These are phyloP conservation scores for Fusarium tanahbumbuense DNA, from an alignment of 2,329 filamentous ascomycete genomes.

Conservation along the genomic window DNA sequence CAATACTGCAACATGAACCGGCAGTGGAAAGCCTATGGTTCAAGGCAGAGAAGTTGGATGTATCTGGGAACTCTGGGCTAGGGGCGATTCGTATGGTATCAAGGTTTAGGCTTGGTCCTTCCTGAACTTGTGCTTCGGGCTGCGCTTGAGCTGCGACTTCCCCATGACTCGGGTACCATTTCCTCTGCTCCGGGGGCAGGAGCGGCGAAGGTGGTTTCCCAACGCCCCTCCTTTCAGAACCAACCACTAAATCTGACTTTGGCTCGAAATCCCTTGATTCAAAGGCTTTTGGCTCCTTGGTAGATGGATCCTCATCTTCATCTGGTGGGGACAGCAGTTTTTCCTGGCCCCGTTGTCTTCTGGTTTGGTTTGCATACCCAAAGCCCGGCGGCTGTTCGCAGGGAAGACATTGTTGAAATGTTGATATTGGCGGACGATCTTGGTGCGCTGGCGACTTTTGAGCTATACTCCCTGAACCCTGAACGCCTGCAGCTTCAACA, in stretches of 20 bases:
- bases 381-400: neutral
- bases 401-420: neutral
- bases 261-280: neutral
- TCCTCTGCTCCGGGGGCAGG: neutral
- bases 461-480: conserved; percentile 2
- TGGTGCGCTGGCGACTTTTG: neutral
- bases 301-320: neutral
- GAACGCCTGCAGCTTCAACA: neutral
- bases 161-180: neutral
- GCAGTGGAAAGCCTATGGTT: neutral
- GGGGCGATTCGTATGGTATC: neutral
- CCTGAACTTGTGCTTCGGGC: neutral
- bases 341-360: neutral
- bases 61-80: neutral
- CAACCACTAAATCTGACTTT: neutral
- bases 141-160: conserved; percentile 1
- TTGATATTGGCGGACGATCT: neutral
- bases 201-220: neutral
- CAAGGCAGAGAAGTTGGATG: neutral
- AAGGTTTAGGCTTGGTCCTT: neutral
- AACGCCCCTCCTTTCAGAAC: neutral
- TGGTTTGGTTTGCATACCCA: neutral
- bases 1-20: neutral
- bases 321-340: neutral
- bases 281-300: neutral